Conservation (phyloP, 75 land plant species). For the Cupressus sempervirens region DNA sequence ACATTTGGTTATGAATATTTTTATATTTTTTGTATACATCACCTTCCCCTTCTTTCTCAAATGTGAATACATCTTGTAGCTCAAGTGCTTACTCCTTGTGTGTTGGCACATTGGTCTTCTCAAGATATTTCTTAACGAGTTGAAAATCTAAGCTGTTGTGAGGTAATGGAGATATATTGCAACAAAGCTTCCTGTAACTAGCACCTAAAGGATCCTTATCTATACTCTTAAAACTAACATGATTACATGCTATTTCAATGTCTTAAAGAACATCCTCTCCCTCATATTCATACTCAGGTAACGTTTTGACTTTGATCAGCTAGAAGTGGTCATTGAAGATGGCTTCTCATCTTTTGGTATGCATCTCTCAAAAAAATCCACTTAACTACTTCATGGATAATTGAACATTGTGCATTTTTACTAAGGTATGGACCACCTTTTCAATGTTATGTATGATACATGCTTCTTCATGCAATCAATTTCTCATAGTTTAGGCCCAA, state of each 20-base stretch:
- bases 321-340: no score
- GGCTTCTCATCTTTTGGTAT: no score
- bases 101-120: conserved; percentile 91
- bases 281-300: no score
- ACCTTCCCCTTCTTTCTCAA: conserved; percentile 84
- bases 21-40: conserved; percentile 61
- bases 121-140: conserved; percentile 76
- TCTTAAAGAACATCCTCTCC: conserved; percentile 92
- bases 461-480: no score
- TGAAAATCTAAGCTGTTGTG: conserved; percentile 81
- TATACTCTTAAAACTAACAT: conserved; percentile 69
- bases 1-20: conserved; percentile 74
- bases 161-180: conserved; percentile 68
- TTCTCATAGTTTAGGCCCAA: no score
- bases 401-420: no score
- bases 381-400: no score
- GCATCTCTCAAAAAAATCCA: no score
- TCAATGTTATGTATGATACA: no score
- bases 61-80: conserved; percentile 87
- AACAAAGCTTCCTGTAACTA: conserved; percentile 78
- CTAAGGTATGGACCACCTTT: no score
- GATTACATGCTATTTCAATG: conserved; percentile 91
- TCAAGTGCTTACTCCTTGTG: conserved; percentile 93
- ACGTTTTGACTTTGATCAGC: no score
- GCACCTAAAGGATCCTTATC: conserved; percentile 80